phyloP scores from a whole-genome alignment of 169 alveolate genomes.

The Plasmodium billcollinsi region DNA sequence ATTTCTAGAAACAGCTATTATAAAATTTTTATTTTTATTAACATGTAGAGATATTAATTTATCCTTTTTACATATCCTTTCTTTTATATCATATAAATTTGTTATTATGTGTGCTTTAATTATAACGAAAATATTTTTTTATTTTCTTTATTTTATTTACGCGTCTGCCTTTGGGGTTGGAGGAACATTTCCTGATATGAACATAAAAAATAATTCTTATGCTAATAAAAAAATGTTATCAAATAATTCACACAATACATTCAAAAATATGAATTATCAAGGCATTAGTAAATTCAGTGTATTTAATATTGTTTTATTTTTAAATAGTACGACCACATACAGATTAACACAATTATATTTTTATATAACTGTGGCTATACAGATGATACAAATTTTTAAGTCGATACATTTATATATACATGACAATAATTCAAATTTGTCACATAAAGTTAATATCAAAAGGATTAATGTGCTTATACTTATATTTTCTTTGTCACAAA shows the following conservation, averaged over 20 bases:
- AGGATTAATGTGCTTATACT: conserved; percentile 40
- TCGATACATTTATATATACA: conserved; percentile 53
- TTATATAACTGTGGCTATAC: conserved; percentile 38
- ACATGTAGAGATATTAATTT: conserved; percentile 51
- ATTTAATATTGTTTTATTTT: conserved; percentile 23
- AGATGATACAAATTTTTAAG: conserved; percentile 63
- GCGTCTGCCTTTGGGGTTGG: conserved; percentile 21
- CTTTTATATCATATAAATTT: conserved; percentile 53
- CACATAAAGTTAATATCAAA: conserved; percentile 18
- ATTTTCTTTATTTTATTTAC: conserved; percentile 20
- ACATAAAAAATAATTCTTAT: neutral
- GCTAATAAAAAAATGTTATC: neutral
- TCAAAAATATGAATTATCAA: conserved; percentile 30
- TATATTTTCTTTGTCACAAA: conserved; percentile 45
- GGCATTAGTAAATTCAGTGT: conserved; percentile 8
- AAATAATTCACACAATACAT: conserved; percentile 30
- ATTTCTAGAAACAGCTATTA: conserved; percentile 46
- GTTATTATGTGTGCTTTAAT: conserved; percentile 70
- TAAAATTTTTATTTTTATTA: conserved; percentile 32
- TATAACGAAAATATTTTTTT: conserved; percentile 27
- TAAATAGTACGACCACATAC: conserved; percentile 23
- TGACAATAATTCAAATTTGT: conserved; percentile 47
- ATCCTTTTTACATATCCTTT: conserved; percentile 48
- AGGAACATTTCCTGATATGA: neutral
- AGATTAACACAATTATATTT: conserved; percentile 57